Base-by-base conservation (phyloP, 306 rosid species). In the Alnus rubra region DNA sequence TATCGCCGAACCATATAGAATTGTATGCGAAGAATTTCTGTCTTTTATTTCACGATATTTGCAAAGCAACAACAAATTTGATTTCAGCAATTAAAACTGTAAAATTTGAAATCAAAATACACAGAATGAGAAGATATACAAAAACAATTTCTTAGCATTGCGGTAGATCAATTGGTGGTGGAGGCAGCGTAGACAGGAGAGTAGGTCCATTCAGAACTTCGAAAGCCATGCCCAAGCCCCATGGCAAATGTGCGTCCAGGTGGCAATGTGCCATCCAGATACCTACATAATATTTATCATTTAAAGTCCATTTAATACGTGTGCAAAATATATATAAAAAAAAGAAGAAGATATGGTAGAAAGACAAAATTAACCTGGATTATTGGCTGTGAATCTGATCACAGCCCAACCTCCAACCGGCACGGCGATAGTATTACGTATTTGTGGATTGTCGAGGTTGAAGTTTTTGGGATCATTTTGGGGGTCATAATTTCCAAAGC, bases 181-280 rank as follows among this genome's bases (percentile, higher is more conserved):
- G 79, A 67, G 92, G 94, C 74, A 90, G 51, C 5, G 79, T 68
- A 0, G 88, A 55, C 4, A 77, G 39, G 12, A 16, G 71, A 1
- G 82, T 79, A 15, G 81, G 79, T 56, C 90, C 90, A 33, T 84
- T 84, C 76, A 76, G 79, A 35, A 87, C 84, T 54, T 87, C 90
- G 51, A 84, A 87, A 9, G 85, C 92, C 89, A 81, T 89, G 39
- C 51, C 84, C 47, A 93, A 71, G 0, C 97, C 97, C 90, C 92
- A 88, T 0, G 97, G 90, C 83, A 93, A n/a, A 76, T 93, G 94
- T 19, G 55, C 82, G 8, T 93, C 92, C 42, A 93, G 19, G 74
- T 93, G 97, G 74, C 96, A 93, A 8, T 91, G 96, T 10, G 81
- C 77, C 16, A 86, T 3, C 97, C 97, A 93, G 6, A 93, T 2